phyloP scores from a whole-genome alignment of 75 land plant species.

The Sequoia sempervirens region DNA sequence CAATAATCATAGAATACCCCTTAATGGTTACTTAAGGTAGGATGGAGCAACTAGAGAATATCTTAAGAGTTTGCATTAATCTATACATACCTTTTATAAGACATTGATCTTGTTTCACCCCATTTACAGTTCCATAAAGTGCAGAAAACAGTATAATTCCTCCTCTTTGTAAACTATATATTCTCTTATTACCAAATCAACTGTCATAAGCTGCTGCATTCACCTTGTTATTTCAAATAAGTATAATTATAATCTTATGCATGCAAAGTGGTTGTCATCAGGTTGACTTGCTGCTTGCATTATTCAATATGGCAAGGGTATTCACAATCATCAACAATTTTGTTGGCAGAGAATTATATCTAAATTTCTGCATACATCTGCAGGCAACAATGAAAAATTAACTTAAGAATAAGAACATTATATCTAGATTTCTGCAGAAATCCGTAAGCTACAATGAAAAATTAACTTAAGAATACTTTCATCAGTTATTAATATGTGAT shows the following conservation, averaged over 20 bases:
- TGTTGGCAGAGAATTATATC: not conserved
- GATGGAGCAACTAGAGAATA: too few species aligned
- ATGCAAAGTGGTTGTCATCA: not conserved
- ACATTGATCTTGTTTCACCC: too few species aligned
- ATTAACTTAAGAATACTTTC: not conserved
- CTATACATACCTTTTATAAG: too few species aligned
- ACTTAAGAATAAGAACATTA: not conserved
- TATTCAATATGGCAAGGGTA: not conserved
- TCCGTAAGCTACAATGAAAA: not conserved
- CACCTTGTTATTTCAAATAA: too few species aligned
- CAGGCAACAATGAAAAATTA: not conserved
- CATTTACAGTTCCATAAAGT: too few species aligned
- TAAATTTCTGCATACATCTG: too few species aligned
- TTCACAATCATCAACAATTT: not conserved
- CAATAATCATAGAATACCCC: not conserved
- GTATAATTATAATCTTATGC: too few species aligned
- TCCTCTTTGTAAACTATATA: too few species aligned
- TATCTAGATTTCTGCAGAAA: not conserved
- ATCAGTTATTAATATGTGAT: not conserved
- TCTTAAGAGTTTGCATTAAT: too few species aligned
- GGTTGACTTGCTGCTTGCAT: not conserved
- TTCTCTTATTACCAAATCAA: not conserved
- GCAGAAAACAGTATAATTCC: too few species aligned
- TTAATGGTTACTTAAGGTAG: not conserved
- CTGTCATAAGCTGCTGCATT: too few species aligned